Base-by-base conservation (phyloP, 805 yeast genomes). In the Zygosaccharomyces lentus region DNA sequence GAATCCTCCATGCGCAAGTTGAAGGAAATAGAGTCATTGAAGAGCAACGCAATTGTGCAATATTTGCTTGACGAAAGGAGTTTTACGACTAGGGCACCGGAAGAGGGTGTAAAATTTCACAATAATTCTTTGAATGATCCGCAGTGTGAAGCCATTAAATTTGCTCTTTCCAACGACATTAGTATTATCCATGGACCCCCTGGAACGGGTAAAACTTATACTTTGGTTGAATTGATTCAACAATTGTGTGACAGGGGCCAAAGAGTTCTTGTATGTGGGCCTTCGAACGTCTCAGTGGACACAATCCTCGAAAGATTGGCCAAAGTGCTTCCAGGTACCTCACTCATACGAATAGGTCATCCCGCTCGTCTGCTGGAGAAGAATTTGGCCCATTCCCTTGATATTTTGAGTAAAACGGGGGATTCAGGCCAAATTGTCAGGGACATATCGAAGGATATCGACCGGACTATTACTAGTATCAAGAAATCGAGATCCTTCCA, bases 251-350 rank as follows among this genome's bases (percentile, higher is more conserved):
- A 68, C 7, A 66, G 65, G 25, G 77, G 77, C 6, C 72, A 77
- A 50, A 64, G 89, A 37, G 81, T 91, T 0, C 68, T 91, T 24
- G 90, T 91, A 0, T 90, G 97, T 68, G 97, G 96, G 0, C 96
- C 98, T 0, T 89, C 97, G 0, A 91, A 91, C 61, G 82, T 89
- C 12, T 80, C 96, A 1, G 95, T 90, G 1, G 98, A 91, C 62
- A 91, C 95, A 0, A 84, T 91, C 12, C 65, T 90, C 39, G 97
- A 91, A 63, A 70, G 97, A 48, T 64, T 91, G 17, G 65, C 73
- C 34, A 64, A 64, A 24, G 65, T 72, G 32, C 59, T 73, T 34
- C 71, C 71, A 1, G 71, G 74, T 9, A 64, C 71, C 34, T 59
- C 77, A 46, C 65, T 93, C n/a, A 70, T 91, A 9, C 73, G 99